Base-by-base conservation (phyloP, 2,329 filamentous ascomycete species). In the Colletotrichum limetticola region DNA sequence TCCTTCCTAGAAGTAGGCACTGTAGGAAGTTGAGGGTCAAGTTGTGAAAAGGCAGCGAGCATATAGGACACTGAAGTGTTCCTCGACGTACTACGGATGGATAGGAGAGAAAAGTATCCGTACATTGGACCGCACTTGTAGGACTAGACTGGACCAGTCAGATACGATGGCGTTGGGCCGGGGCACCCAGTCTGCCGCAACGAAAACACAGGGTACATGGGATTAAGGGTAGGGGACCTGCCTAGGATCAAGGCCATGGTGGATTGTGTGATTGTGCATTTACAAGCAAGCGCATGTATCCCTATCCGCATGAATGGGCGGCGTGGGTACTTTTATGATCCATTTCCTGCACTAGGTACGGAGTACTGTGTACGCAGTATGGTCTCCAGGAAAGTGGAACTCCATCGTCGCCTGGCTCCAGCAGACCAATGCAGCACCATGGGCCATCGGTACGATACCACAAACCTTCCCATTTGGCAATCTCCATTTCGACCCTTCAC, bases 381-480 rank as follows among this genome's bases (percentile, higher is more conserved):
- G 42, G 26, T 65, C 49, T 65, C 61, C 62, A 42, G 52, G 22
- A 28, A 65, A 65, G 70, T 72, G 70, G 70, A 70, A 61, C 66
- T 70, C 60, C 66, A 72, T 72, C 70, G 55, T 65, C 60, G 66
- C 56, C 60, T 65, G 70, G 66, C 66, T 70, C 70, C 70, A 72
- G 55, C 55, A 72, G 56, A 59, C 70, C 66, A 69, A 70, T 72
- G 70, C 70, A 72, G 70, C 70, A 72, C 55, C 75, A 74, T 61
- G 74, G 71, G 58, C 59, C 75, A 74, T 61, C 75, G 71, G 61
- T 68, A 71, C 72, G 49, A 73, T 71, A 35, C 60, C 60, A 63
- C 66, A 71, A 74, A 72, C 66, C 74, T 74, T 74, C 71, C 65
- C 73, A 65, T 75, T 66, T 74, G 63, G 62, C 72, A 73, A 73